Conservation (phyloP, 2,329 filamentous ascomycete species). For the Clarireedia monteithiana region DNA sequence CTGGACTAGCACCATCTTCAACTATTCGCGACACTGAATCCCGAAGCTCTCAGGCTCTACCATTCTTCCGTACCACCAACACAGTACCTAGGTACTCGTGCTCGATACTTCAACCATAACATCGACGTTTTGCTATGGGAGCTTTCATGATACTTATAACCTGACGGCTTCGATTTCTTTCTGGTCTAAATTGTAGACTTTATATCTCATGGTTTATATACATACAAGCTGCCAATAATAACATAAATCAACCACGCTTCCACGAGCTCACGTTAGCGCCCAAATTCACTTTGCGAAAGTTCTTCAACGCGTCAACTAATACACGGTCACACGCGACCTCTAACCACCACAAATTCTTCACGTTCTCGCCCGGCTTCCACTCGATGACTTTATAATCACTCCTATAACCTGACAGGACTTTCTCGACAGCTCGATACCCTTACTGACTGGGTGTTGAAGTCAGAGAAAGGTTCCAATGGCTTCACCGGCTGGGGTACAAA, state of each 20-base stretch:
- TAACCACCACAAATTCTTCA: slow-evolving; percentile 20
- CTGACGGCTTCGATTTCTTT: no score
- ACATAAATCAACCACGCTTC: neutral
- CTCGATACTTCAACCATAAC: no score
- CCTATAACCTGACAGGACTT: slow-evolving; percentile 14
- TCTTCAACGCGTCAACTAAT: slow-evolving; percentile 8
- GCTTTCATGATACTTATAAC: no score
- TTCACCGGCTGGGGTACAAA: slow-evolving; percentile 16
- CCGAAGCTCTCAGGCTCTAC: neutral
- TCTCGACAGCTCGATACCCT: slow-evolving; percentile 11
- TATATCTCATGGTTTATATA: no score
- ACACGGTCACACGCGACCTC: slow-evolving; percentile 17
- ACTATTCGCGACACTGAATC: neutral
- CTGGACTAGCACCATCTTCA: neutral
- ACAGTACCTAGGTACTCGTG: no score
- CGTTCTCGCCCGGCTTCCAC: slow-evolving; percentile 3
- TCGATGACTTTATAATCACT: slow-evolving; percentile 18
- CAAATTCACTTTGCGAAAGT: slow-evolving; percentile 1
- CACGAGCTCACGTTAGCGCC: slow-evolving; percentile 11
- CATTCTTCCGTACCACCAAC: neutral
- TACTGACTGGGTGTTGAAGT: slow-evolving; percentile 15
- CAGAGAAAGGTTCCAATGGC: slow-evolving; percentile 23
- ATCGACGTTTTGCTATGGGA: no score
- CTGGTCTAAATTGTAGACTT: no score
- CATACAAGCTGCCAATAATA: no score